Percentiles rank a stretch among this genome's conserved stretches.
Conservation (phyloP, 169 alveolate species). For the Babesia sp. region DNA sequence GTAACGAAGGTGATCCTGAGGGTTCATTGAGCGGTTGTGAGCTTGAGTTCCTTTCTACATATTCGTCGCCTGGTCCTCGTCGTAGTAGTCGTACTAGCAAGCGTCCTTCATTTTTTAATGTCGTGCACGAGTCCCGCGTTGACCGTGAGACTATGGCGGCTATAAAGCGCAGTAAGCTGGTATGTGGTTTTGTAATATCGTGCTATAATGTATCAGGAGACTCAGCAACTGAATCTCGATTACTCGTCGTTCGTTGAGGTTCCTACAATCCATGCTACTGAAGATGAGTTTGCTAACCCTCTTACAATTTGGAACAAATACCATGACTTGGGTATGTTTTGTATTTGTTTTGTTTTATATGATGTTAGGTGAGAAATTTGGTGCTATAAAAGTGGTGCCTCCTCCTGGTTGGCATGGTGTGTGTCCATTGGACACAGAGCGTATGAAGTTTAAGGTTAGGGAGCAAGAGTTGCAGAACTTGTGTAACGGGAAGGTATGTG, state of each 20-base stretch:
- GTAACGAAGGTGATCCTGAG: neutral
- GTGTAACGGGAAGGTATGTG: conserved; percentile 65
- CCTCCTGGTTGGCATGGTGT: conserved; percentile 77
- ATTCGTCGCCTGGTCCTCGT: neutral
- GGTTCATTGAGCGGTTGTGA: neutral
- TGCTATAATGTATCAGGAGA: conserved; percentile 27
- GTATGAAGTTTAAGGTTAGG: conserved; percentile 77
- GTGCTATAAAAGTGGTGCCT: conserved; percentile 82
- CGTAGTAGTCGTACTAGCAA: conserved; percentile 33
- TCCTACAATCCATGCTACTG: conserved; percentile 75
- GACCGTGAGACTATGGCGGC: conserved; percentile 73
- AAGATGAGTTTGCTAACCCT: conserved; percentile 75
- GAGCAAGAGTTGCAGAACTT: conserved; percentile 75
- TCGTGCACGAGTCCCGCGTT: conserved; percentile 52
- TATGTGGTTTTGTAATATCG: conserved; percentile 7
- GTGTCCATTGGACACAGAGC: conserved; percentile 68
- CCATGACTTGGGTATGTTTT: conserved; percentile 38
- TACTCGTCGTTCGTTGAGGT: conserved; percentile 51
- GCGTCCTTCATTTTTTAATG: conserved; percentile 41
- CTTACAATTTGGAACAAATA: conserved; percentile 66
- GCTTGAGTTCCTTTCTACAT: neutral
- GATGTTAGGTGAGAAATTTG: conserved; percentile 73
- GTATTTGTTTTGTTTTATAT: neutral
- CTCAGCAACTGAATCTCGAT: conserved; percentile 14
- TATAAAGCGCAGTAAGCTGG: conserved; percentile 71